Evolutionary conservation across 2,329 filamentous ascomycete species (phyloP).

Genomic region (Aspergillus sp.): DNA sequence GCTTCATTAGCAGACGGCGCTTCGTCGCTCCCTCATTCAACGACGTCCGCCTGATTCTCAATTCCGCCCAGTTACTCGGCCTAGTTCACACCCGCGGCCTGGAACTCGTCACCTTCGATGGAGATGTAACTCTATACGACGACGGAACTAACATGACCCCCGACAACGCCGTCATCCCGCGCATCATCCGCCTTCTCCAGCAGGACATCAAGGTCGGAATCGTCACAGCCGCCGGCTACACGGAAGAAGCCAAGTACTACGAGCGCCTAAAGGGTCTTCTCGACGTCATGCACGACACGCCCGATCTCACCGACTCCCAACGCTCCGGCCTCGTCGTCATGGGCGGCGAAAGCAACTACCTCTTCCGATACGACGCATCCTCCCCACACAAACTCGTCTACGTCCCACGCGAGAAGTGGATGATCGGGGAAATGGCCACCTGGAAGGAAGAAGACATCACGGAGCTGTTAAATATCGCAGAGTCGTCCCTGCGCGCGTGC

Average conservation of each 20-base stretch:
- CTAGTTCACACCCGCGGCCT: slow-evolving; percentile 73
- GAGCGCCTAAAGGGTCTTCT: slow-evolving; percentile 82
- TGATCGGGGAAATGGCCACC: slow-evolving; percentile 55
- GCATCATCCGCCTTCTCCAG: slow-evolving; percentile 68
- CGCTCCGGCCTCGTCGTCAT: slow-evolving; percentile 84
- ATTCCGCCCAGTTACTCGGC: slow-evolving; percentile 91
- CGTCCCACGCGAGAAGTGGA: slow-evolving; percentile 59
- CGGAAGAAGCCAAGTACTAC: slow-evolving; percentile 82
- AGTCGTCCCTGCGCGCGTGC: slow-evolving; percentile 79
- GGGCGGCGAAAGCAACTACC: slow-evolving; percentile 94
- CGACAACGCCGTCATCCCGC: slow-evolving; percentile 72
- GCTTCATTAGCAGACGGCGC: slow-evolving; percentile 84
- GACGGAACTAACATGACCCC: slow-evolving; percentile 78
- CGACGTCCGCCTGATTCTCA: slow-evolving; percentile 87
- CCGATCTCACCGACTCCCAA: slow-evolving; percentile 61
- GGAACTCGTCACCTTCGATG: slow-evolving; percentile 91
- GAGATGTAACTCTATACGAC: slow-evolving; percentile 93
- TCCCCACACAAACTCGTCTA: slow-evolving; percentile 68
- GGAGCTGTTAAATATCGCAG: slow-evolving; percentile 82
- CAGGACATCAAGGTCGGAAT: slow-evolving; percentile 86
- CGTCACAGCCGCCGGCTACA: slow-evolving; percentile 95
- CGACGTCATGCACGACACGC: slow-evolving; percentile 68
- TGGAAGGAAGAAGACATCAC: slow-evolving; percentile 67
- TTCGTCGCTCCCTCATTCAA: slow-evolving; percentile 98
- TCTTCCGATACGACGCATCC: slow-evolving; percentile 73